Evolutionary conservation across 2,329 filamentous ascomycete species (phyloP), one percentile per base, ranked within the genome.

Genomic region (Colletotrichum lini): DNA sequence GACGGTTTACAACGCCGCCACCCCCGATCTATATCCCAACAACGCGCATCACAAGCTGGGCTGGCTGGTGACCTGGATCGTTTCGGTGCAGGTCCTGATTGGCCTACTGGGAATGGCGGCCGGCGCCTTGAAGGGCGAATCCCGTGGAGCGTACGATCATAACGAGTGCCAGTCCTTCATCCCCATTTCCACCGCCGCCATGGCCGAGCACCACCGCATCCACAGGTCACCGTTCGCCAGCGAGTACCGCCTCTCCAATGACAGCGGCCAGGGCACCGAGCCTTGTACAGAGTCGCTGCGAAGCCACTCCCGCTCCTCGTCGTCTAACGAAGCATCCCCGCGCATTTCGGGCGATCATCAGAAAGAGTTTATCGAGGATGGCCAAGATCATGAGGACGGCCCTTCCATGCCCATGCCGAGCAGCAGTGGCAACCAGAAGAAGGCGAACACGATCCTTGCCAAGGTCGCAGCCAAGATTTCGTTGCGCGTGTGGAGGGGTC

Each of bases 41-140:
- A 97, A 97, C 78, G 89, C 92, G n/a, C 95, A 98, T 80, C 91
- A 95, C 83, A 95, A 93, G 80, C 87, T 96, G 53, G 95, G 95
- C 65, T 98, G 96, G 96, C 86, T 94, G 52, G 87, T 92, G 40
- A 96, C 93, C 3, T 93, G 90, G 85, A 85, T 95, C 4, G 86
- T 93, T 13, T 86, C 86, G 63, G 90, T 88, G 0, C 96, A 98
- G 83, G 87, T 92, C 18, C 76, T 92, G 49, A 84, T 97, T 78
- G 89, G 90, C 59, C 79, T 94, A 65, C 82, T 94, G 57, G 90
- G 91, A 63, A 83, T 87, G 52, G 89, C 93, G 72, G 86, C 88
- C 5, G 86, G 87, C 18, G 38, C 58, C 4, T 42, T 68, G 21
- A 58, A 64, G 21, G 57, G 72, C 23, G 67, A 42, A 8, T 40